Percentiles rank a stretch among this genome's conserved stretches.
phyloP scores from a whole-genome alignment of 768 basidiomycete genomes.

The Kwoniella botswanensis region DNA sequence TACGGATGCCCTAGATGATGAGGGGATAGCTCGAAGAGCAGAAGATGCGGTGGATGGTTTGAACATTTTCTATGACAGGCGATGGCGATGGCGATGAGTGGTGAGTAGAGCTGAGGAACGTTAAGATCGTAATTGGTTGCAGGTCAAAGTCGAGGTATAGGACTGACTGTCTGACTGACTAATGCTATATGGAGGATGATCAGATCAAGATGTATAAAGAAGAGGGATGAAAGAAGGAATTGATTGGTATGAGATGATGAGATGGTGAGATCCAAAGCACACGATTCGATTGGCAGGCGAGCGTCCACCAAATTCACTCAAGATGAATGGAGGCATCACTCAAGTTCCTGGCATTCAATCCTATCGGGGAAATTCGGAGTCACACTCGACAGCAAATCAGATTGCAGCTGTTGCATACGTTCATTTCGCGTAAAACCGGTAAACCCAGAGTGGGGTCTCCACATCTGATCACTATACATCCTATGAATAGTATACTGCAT shows the following conservation, averaged over 20 bases:
- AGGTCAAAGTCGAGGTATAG: not conserved
- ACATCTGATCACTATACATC: not conserved
- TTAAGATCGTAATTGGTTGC: not conserved
- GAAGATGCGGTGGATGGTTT: conserved; percentile 21
- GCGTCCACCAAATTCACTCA: not conserved
- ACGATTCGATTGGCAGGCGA: conserved; percentile 8
- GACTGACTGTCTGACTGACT: not conserved
- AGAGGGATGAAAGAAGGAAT: conserved; percentile 8
- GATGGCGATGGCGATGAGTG: conserved; percentile 12
- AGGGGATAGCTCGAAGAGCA: conserved; percentile 23
- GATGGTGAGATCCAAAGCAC: conserved; percentile 3
- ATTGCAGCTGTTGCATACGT: conserved; percentile 17
- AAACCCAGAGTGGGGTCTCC: conserved; percentile 1
- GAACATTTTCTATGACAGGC: conserved; percentile 17
- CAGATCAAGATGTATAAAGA: not conserved
- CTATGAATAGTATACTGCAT: conserved; percentile 3
- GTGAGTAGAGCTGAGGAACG: conserved; percentile 1
- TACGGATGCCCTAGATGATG: conserved; percentile 25
- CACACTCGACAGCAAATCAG: conserved; percentile 6
- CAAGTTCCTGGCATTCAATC: conserved; percentile 5
- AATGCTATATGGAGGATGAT: not conserved
- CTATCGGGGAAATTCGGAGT: conserved; percentile 17
- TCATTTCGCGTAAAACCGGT: not conserved
- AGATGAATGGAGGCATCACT: not conserved
- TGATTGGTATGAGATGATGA: not conserved